Base-by-base conservation (phyloP, 2,329 filamentous ascomycete genomes). In the Colletotrichum tropicale region DNA sequence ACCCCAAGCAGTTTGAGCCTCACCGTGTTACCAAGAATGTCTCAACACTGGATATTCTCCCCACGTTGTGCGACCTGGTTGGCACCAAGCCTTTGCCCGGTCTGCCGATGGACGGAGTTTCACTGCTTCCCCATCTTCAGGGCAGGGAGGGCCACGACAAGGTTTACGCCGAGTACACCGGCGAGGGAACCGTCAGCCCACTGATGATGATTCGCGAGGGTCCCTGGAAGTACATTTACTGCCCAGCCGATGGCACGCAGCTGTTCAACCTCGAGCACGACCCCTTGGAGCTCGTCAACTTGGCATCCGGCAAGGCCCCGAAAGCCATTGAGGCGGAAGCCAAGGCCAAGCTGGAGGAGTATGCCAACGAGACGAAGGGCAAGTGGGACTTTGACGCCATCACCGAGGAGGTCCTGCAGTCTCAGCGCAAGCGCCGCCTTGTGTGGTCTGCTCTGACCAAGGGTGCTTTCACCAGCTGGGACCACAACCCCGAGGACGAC, bases 161-260 rank as follows among this genome's bases (percentile, higher is more conserved):
- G 13, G 96, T 97, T n/a, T 94, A 96, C 80, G 96, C 95, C 76
- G 96, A 98, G 86, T 98, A 98, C 87, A 98, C 96, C 81, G 96
- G 95, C 66, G 96, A 98, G 85, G 96, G 96, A 64, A 98, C 96
- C 2, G 89, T 98, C 71, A 93, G 94, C 6, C 96, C 96, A 2
- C 91, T 98, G 72, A 95, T 98, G 89, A 98, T 98, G 96, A 98
- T 98, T 82, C 93, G 94, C 74, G 93, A 95, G 70, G 95, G 95
- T 10, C 89, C 91, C 62, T 98, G 95, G 95, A 98, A 98, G 88
- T 98, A 96, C 84, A 92, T 97, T 78, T 95, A 91, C 77, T 98
- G 95, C 81, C 93, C 96, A 8, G 93, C 93, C 26, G 96, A 98
- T 82, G 93, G 94, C 36, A 93, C 94, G 34, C 95, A 97, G 86